These are phyloP conservation scores for Solanum peruvianum DNA, from an alignment of 257 asterid genomes.

Conservation along the genomic window DNA sequence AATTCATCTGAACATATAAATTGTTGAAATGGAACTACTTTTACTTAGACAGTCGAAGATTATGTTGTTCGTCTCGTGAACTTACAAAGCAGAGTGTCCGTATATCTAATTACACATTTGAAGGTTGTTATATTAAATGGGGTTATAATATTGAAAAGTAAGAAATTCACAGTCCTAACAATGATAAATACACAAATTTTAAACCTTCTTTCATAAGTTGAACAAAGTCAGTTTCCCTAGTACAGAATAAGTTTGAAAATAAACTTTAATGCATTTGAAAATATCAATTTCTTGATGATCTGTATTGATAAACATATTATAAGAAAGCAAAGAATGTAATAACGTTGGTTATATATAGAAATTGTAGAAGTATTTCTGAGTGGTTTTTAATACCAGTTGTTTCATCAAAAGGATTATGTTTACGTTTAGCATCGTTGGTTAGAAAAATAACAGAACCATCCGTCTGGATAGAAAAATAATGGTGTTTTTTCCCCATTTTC, in stretches of 20 bases:
- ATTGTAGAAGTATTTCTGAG: background rate
- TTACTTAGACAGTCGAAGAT: background rate
- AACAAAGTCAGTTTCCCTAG: background rate
- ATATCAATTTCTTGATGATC: background rate
- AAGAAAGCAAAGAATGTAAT: background rate
- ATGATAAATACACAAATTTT: background rate
- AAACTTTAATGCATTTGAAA: background rate
- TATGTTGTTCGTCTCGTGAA: background rate
- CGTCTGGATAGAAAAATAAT: background rate
- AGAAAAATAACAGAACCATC: background rate
- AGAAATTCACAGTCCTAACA: background rate
- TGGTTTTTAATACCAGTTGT: background rate
- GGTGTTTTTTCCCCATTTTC: background rate
- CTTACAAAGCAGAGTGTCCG: background rate
- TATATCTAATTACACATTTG: background rate
- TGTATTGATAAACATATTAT: background rate
- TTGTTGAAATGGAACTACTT: background rate
- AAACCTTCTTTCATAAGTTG: background rate
- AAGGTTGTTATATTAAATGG: background rate
- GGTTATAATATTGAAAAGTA: background rate
- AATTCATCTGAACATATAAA: background rate
- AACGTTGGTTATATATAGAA: background rate
- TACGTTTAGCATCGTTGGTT: background rate
- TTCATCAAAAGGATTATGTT: background rate
- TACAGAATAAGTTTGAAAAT: background rate